phyloP scores from a whole-genome alignment of 768 basidiomycete genomes.

The Lepiota subincarnata region DNA sequence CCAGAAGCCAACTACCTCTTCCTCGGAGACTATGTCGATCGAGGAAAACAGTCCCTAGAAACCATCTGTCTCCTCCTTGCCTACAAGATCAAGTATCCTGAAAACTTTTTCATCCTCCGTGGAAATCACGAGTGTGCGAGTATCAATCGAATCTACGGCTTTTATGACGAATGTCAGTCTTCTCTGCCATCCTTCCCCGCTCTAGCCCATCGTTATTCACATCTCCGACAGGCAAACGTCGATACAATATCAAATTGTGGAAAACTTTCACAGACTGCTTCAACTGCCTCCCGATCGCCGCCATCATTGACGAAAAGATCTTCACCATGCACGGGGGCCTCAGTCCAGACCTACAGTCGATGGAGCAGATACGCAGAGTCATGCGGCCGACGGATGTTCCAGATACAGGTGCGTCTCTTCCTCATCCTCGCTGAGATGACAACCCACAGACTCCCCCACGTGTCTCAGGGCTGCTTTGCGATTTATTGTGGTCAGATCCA shows the following conservation, averaged over 20 bases:
- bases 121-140: conserved; percentile 99
- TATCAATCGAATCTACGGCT: conserved; percentile 99
- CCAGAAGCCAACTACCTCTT: conserved; percentile 99
- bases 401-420: conserved; percentile 72
- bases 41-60: conserved; percentile 97
- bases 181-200: conserved; percentile 6
- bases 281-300: conserved; percentile 98
- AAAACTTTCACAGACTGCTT: conserved; percentile 99
- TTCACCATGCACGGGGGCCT: conserved; percentile 99
- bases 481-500: conserved; percentile 97
- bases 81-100: conserved; percentile 99
- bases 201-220: not conserved
- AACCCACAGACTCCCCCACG: conserved; percentile 2
- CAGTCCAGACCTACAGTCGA: conserved; percentile 95
- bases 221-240: conserved; percentile 79
- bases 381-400: conserved; percentile 99
- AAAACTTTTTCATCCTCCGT: conserved; percentile 99
- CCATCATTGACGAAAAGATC: conserved; percentile 99
- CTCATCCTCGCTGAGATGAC: not conserved
- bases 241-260: conserved; percentile 99
- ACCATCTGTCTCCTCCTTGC: conserved; percentile 99
- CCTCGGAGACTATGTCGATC: conserved; percentile 98
- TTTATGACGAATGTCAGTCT: conserved; percentile 96
- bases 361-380: conserved; percentile 99
- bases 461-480: conserved; percentile 74